A percentile compares a stretch with the other conserved stretches of the same genome.
Evolutionary conservation across 352 stramenopile species (phyloP).

Genomic region (Saprolegnia diclina): DNA sequence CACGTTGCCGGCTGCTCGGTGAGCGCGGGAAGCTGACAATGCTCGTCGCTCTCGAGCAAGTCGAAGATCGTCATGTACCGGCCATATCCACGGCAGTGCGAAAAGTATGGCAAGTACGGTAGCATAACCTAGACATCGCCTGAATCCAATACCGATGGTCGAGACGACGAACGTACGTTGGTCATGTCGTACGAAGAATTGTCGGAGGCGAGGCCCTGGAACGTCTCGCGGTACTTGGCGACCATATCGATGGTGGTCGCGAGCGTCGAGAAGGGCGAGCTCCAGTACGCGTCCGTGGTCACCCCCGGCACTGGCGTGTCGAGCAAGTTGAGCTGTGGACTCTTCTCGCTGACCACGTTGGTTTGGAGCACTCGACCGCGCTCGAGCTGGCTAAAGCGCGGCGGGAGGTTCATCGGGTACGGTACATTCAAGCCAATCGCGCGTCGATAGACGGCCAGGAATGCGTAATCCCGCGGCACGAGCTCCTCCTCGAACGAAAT

Average conservation of each 20-base stretch:
- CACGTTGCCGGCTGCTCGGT: constrained; percentile 60
- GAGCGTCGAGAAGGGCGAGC: constrained; percentile 64
- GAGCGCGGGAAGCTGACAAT: constrained; percentile 84
- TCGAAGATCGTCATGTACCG: constrained; percentile 92
- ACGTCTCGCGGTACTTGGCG: constrained; percentile 94
- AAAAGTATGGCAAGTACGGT: constrained; percentile 95
- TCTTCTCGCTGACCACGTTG: constrained; percentile 87
- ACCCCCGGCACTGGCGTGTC: constrained; percentile 61
- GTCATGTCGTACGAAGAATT: constrained; percentile 74
- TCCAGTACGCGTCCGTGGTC: constrained; percentile 51
- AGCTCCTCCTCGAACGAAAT: constrained; percentile 82
- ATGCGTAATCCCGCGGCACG: constrained; percentile 85
- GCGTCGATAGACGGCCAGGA: constrained; percentile 76
- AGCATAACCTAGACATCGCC: constrained; percentile 63
- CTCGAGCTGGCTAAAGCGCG: constrained; percentile 89
- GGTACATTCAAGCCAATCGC: constrained; percentile 58
- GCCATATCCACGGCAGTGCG: constrained; percentile 95
- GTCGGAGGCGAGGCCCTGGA: constrained; percentile 53
- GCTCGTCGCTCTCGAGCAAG: constrained; percentile 82
- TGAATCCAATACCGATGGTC: neutral
- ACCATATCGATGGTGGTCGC: constrained; percentile 81
- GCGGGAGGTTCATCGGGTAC: constrained; percentile 91
- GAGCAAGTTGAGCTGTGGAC: constrained; percentile 58
- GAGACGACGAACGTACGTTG: constrained; percentile 36
- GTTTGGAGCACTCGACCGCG: constrained; percentile 89